Base-by-base conservation (phyloP, 1,284 basidiomycete genomes). In the Cryptococcus floricola region DNA sequence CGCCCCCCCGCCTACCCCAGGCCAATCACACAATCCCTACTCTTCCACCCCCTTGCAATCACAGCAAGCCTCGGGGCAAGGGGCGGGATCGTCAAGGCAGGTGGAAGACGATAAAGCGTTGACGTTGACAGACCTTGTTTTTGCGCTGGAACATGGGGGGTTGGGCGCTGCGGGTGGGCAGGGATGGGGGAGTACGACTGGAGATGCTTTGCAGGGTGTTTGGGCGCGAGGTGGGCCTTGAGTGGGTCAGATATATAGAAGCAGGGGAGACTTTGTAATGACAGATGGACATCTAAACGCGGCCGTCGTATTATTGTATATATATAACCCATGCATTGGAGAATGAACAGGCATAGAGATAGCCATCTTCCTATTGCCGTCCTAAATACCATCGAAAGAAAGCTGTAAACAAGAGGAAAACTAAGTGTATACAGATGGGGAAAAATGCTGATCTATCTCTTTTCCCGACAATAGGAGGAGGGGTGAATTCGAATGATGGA, bases 131-230 rank as follows among this genome's bases (percentile, higher is more conserved):
- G 73, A 75, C 55, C 42, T 74, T 39, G 53, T 69, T 27, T 75
- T 73, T 58, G 73, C 69, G n/a, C 52, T 75, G 43, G 71, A 74
- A 50, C 63, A 65, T 54, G 69, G 70, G 27, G 65, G 64, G 2
- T 31, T 58, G 10, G 67, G 65, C 2, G 60, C 58, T n/a, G 72
- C 66, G 0, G 58, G 66, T 52, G 71, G 68, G 2, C 57, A 60
- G 23, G 54, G 59, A 5, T 67, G 65, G 37, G 46, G 46, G 9
- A 48, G 56, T 12, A 19, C 28, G 27, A 47, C 50, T 9, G 55
- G 53, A 19, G 69, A 70, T 48, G 45, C 71, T 8, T 62, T 69
- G 31, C 56, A 59, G 48, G 61, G 56, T 39, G 56, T 67, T 12
- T 67, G 64, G 59, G 59, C 58, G 2, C 60, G 58, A 47, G 73